phyloP scores from a whole-genome alignment of 2,329 filamentous ascomycete species.

The Tolypocladium inflatum region DNA sequence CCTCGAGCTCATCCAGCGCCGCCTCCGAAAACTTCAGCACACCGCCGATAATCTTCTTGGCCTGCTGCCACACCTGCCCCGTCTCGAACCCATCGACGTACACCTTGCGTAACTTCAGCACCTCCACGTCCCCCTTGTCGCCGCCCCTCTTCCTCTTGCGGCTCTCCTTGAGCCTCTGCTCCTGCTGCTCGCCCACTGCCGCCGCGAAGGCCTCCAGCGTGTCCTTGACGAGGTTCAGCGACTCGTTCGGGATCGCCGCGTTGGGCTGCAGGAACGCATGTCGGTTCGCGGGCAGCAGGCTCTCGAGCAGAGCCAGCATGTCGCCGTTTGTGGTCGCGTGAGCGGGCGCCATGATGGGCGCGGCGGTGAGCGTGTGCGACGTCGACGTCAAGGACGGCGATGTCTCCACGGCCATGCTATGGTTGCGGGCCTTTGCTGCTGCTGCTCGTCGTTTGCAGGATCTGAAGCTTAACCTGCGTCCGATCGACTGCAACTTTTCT shows the following conservation, averaged over 20 bases:
- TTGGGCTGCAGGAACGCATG: constrained; percentile 72
- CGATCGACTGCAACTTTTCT: neutral
- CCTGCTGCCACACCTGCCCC: constrained; percentile 90
- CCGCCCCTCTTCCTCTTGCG: constrained; percentile 68
- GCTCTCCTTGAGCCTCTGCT: constrained; percentile 56
- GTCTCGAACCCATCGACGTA: constrained; percentile 82
- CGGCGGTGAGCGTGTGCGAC: constrained; percentile 51
- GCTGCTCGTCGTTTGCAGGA: neutral
- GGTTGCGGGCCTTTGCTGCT: neutral
- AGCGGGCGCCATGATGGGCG: constrained; percentile 32
- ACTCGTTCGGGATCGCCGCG: constrained; percentile 54
- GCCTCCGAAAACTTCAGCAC: constrained; percentile 39
- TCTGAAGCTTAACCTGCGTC: neutral
- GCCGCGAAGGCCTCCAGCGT: constrained; percentile 71
- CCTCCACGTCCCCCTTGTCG: constrained; percentile 31
- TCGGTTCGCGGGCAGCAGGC: constrained; percentile 49
- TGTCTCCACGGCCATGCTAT: constrained; percentile 29
- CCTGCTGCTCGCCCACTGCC: constrained; percentile 64
- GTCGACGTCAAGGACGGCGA: constrained; percentile 54
- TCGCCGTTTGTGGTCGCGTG: constrained; percentile 22
- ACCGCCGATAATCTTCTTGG: constrained; percentile 64
- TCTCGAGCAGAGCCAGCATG: constrained; percentile 44
- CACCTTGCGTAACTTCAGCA: constrained; percentile 71
- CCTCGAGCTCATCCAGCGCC: constrained; percentile 39
- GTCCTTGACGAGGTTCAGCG: constrained; percentile 67